A percentile compares a stretch with the other conserved stretches of the same genome.
These are phyloP conservation scores for Avena eriantha DNA, from an alignment of 176 grass and related monocot species.

Conservation along the genomic window DNA sequence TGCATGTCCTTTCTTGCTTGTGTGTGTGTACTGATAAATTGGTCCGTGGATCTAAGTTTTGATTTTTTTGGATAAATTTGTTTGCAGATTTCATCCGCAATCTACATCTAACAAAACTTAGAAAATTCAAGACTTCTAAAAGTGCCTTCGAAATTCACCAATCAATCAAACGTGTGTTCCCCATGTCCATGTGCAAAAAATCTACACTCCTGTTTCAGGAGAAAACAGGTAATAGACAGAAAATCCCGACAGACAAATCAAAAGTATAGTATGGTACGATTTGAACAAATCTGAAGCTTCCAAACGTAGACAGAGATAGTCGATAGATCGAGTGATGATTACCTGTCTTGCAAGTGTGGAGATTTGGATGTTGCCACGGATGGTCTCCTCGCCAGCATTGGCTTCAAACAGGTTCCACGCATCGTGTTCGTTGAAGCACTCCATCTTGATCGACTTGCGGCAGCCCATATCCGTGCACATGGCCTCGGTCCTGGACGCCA, in stretches of 20 bases:
- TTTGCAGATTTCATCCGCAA: not conserved
- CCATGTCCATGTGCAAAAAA: conserved; percentile 6
- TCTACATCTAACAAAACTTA: not conserved
- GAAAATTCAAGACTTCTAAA: not conserved
- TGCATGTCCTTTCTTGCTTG: no score
- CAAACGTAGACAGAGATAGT: not conserved
- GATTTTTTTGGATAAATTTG: not conserved
- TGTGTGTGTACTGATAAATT: not conserved
- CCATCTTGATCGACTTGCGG: conserved; percentile 63
- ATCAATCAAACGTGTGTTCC: not conserved
- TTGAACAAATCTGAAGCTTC: not conserved
- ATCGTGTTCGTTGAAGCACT: conserved; percentile 47
- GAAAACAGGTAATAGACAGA: not conserved
- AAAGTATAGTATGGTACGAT: not conserved
- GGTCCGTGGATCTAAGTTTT: not conserved
- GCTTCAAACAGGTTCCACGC: conserved; percentile 58
- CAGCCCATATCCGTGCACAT: conserved; percentile 62
- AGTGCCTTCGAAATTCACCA: not conserved
- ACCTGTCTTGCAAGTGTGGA: conserved; percentile 49
- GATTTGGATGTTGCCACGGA: conserved; percentile 30
- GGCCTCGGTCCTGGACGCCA: conserved; percentile 59
- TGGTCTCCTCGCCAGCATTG: conserved; percentile 46
- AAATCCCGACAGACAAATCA: not conserved
- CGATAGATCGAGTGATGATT: conserved; percentile 10
- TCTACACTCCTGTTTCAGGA: not conserved